Conservation (phyloP, 305 asterid species). For the Fraxinus ornus region DNA sequence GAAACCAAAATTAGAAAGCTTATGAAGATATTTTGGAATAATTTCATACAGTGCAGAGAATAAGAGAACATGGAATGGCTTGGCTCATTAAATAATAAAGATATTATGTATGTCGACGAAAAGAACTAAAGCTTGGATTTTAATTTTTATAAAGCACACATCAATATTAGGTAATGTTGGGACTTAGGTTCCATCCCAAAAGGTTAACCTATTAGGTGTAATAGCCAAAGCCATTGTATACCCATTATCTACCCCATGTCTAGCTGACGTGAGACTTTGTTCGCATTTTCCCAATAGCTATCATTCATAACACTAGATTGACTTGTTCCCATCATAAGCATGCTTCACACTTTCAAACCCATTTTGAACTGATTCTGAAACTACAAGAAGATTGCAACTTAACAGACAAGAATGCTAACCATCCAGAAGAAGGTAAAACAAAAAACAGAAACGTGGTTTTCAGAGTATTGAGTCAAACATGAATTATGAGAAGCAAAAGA, state of each 20-base stretch:
- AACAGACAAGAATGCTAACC: background rate
- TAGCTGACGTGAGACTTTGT: background rate
- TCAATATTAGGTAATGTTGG: background rate
- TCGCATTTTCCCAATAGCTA: background rate
- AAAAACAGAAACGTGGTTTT: background rate
- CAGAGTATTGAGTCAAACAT: background rate
- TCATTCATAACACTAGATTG: background rate
- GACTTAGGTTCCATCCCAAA: background rate
- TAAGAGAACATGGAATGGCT: background rate
- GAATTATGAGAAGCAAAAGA: slow-evolving; percentile 8
- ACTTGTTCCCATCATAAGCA: background rate
- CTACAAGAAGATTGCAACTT: background rate
- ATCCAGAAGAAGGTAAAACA: background rate
- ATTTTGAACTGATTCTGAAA: background rate
- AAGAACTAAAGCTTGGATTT: background rate
- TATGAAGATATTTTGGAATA: background rate
- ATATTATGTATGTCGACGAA: background rate
- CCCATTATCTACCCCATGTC: background rate
- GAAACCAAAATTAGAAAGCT: background rate
- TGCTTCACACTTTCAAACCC: background rate
- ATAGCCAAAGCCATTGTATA: background rate
- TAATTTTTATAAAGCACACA: background rate
- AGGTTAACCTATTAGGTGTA: background rate
- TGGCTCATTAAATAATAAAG: background rate
- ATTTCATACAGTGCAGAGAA: background rate